These are phyloP conservation scores for Casuarina glauca DNA, from an alignment of 306 rosid genomes.

Conservation along the genomic window DNA sequence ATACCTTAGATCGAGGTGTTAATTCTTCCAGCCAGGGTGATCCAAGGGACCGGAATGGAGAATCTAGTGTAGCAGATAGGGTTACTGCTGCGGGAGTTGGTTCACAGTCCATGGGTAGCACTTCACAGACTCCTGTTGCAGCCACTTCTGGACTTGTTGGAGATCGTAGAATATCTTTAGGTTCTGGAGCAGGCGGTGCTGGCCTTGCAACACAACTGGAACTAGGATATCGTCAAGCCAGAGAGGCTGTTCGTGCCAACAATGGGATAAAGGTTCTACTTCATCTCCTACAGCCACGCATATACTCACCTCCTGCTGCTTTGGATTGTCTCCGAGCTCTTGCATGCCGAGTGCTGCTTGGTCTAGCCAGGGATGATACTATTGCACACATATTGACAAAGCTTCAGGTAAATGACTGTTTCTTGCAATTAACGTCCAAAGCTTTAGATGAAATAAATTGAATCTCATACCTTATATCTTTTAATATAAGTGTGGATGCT, in stretches of 20 bases:
- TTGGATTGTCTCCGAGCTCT: slow-evolving; percentile 97
- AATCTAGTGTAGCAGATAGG: slow-evolving; percentile 52
- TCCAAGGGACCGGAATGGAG: slow-evolving; percentile 71
- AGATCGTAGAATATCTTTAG: slow-evolving; percentile 89
- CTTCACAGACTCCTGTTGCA: slow-evolving; percentile 57
- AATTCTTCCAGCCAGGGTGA: slow-evolving; percentile 55
- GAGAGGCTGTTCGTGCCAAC: slow-evolving; percentile 88
- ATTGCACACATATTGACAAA: slow-evolving; percentile 96
- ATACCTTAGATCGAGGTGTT: slow-evolving; percentile 58
- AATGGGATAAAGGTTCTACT: slow-evolving; percentile 95
- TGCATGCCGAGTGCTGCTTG: slow-evolving; percentile 92
- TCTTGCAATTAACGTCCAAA: neutral
- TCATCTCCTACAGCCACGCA: slow-evolving; percentile 85
- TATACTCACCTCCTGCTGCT: slow-evolving; percentile 88
- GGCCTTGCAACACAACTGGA: slow-evolving; percentile 94
- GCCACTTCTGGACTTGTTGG: slow-evolving; percentile 89
- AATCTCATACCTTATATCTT: slow-evolving; percentile 8
- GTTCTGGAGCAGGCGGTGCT: slow-evolving; percentile 92
- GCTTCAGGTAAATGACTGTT: slow-evolving; percentile 69
- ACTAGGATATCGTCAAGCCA: slow-evolving; percentile 88
- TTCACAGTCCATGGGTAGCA: slow-evolving; percentile 42
- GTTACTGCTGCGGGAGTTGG: slow-evolving; percentile 38
- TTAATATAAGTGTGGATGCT: neutral
- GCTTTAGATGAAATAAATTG: neutral
- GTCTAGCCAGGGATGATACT: slow-evolving; percentile 92